Percentiles rank a stretch among this genome's conserved stretches.
Conservation (phyloP, 148 eudicot species). For the Vaccinium vitisidaea region DNA sequence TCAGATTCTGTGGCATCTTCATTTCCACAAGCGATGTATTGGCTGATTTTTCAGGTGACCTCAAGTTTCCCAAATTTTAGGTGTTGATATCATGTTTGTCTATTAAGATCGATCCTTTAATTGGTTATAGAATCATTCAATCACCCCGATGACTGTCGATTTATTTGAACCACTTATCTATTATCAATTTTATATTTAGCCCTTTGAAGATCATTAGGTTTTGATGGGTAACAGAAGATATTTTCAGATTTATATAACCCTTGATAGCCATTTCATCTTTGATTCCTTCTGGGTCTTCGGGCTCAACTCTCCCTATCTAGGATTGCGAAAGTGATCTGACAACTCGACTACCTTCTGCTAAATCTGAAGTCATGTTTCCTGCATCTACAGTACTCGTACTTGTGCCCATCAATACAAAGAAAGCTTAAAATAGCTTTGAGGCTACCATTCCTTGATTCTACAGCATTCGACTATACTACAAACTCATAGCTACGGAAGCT, state of each 20-base stretch:
- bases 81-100: conserved; percentile 28
- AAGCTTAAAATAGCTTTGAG: conserved; percentile 30
- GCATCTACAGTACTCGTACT: conserved; percentile 28
- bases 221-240: conserved; percentile 33
- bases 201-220: conserved; percentile 34
- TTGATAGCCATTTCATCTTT: conserved; percentile 10
- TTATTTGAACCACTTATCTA: conserved; percentile 1
- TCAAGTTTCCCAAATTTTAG: conserved; percentile 32
- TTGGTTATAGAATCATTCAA: conserved; percentile 38
- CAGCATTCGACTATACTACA: conserved; percentile 35
- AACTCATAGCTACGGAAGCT: conserved; percentile 25
- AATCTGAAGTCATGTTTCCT: conserved; percentile 35
- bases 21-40: conserved; percentile 33
- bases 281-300: conserved; percentile 26
- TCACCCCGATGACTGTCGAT: conserved; percentile 31
- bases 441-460: conserved; percentile 18
- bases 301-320: conserved; percentile 33
- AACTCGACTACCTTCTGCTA: conserved; percentile 26
- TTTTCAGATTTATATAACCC: conserved; percentile 28
- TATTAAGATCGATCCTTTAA: conserved; percentile 29
- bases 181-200: conserved; percentile 30
- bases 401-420: conserved; percentile 35
- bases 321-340: conserved; percentile 21
- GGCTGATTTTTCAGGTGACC: conserved; percentile 29
- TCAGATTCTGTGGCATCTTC: conserved; percentile 32